Evolutionary conservation across 2,329 filamentous ascomycete genomes (phyloP), one percentile per base, ranked within the genome.

Genomic region (Oidium heveae): DNA sequence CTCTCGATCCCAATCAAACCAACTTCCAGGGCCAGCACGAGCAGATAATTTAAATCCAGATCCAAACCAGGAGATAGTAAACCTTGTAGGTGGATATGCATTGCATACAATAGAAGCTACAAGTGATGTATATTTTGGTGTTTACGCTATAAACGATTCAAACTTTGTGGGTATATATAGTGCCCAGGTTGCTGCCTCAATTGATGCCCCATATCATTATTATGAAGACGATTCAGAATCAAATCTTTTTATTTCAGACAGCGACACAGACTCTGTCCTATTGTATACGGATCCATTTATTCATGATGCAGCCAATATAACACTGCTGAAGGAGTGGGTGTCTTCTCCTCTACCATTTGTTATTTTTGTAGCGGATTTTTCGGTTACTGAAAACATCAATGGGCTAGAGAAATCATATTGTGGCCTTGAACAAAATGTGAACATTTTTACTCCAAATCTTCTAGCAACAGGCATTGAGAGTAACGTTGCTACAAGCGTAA

Each of bases 331-430:
- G 2, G 66, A 71, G 61, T 81, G 70, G 75, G 74, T 72, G 68
- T 68, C 56, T 32, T 71, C 82, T 61, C 68, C 69, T 0, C 72
- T 75, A 16, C 82, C 82, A 5, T 96, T 85, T 64, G 77, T 79
- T 24, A 75, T 98, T 63, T 96, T 88, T 64, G 84, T 80, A 34
- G 78, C 80, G 55, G 77, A 82, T 57, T 68, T 71, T 37, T 74
- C 79, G 5, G 71, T 77, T 56, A 8, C n/a, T 22, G 13, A 37
- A 36, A 24, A 43, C n/a, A 4, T 50, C 1, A 69, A 44, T n/a
- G 91, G 91, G 0, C 63, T 98, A 55, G 74, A 78, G 55, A 77
- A 77, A 56, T 96, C 89, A 4, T 87, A 80, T 63, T 98, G 91
- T 64, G 91, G 86, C 1, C 69, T 96, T 51, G 72, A 74, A 58